phyloP scores from a whole-genome alignment of 129 eudicot genomes.

The Flaveria trinervia region DNA sequence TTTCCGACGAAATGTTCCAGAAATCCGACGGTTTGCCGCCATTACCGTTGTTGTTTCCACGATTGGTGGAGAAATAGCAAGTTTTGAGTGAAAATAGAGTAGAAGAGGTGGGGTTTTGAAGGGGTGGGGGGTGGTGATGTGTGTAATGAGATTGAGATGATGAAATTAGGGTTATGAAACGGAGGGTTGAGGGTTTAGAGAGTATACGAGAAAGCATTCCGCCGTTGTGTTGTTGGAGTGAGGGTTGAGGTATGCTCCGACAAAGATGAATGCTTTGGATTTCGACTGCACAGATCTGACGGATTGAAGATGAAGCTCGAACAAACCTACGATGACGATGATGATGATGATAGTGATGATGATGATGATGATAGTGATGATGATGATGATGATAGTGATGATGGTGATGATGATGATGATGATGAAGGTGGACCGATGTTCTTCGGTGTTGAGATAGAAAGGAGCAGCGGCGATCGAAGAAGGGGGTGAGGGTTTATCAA shows the following conservation, averaged over 20 bases:
- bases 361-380: too few relatives aligned
- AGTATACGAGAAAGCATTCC: constrained; percentile 73
- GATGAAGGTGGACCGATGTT: too few relatives aligned
- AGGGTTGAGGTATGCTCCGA: background rate
- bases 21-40: constrained; percentile 22
- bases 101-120: constrained; percentile 37
- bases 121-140: constrained; percentile 17
- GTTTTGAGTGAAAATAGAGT: constrained; percentile 25
- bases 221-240: background rate
- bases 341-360: too few relatives aligned
- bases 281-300: background rate
- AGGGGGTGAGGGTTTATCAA: too few relatives aligned
- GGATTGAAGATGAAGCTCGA: too few relatives aligned
- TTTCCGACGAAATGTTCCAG: constrained; percentile 59
- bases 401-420: too few relatives aligned
- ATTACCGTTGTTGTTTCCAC: constrained; percentile 1
- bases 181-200: constrained; percentile 50
- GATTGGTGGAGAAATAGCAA: constrained; percentile 50
- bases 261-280: background rate
- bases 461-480: too few relatives aligned
- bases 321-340: too few relatives aligned
- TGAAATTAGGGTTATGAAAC: constrained; percentile 47
- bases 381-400: too few relatives aligned
- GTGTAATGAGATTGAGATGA: constrained; percentile 48
- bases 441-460: too few relatives aligned